Evolutionary conservation across 2,329 filamentous ascomycete species (phyloP).

Genomic region (Xylaria sp.): DNA sequence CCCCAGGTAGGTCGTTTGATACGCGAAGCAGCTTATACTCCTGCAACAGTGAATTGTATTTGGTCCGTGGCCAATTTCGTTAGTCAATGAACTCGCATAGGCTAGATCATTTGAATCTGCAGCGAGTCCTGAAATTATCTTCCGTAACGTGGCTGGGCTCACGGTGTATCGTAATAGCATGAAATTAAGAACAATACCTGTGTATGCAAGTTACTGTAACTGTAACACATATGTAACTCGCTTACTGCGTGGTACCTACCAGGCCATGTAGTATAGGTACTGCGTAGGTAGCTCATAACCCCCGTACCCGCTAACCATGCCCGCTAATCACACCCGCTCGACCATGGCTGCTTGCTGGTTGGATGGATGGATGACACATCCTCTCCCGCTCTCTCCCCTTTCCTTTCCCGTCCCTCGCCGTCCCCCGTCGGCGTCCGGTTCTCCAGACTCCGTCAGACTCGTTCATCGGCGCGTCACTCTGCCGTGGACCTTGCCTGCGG

Average conservation of each 20-base stretch:
- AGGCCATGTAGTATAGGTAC: no score
- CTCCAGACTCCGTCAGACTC: constrained; percentile 32
- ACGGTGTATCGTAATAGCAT: no score
- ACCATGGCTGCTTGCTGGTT: constrained; percentile 2
- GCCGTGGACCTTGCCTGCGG: constrained; percentile 28
- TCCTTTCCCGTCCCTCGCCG: background rate
- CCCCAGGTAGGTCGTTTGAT: constrained; percentile 3
- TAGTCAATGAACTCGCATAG: background rate
- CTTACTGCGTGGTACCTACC: no score
- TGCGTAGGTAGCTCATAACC: no score
- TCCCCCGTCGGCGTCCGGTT: constrained; percentile 35
- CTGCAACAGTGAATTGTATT: background rate
- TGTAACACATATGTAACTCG: no score
- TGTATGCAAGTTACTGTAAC: no score
- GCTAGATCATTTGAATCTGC: background rate
- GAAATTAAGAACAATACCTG: no score
- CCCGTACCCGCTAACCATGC: no score
- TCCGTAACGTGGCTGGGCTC: background rate
- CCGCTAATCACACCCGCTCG: background rate
- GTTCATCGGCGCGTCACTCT: constrained; percentile 29
- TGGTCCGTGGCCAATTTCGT: no score
- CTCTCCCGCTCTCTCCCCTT: background rate
- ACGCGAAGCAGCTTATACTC: background rate
- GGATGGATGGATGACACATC: constrained; percentile 1
- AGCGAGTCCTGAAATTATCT: background rate